phyloP scores from a whole-genome alignment of 305 asterid species.

The Solanum hybrid region DNA sequence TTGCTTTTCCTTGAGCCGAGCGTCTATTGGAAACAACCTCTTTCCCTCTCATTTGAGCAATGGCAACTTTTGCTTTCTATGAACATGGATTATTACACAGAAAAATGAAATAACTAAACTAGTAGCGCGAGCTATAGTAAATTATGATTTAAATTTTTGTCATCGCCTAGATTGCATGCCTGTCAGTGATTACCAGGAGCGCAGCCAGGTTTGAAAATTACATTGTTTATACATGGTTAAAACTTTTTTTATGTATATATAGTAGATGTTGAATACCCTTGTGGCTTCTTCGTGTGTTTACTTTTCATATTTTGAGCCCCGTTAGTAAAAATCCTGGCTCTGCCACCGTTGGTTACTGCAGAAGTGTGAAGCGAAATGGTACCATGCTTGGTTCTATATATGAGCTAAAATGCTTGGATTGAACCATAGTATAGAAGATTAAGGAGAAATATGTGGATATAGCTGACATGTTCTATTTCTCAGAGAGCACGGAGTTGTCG shows the following conservation, averaged over 20 bases:
- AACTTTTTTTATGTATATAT: no score
- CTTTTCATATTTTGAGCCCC: neutral
- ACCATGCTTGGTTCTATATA: neutral
- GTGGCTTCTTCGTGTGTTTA: neutral
- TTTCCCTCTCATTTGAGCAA: neutral
- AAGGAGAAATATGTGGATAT: neutral
- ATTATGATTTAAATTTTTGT: neutral
- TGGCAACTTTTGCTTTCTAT: neutral
- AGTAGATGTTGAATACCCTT: neutral
- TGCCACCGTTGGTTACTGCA: neutral
- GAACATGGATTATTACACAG: neutral
- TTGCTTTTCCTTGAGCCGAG: neutral
- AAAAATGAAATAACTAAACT: neutral
- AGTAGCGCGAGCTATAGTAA: neutral
- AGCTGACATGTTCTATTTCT: conserved; percentile 4
- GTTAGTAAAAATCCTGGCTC: neutral
- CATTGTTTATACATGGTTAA: neutral
- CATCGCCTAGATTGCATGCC: neutral
- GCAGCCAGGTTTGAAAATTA: neutral
- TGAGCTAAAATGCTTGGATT: neutral
- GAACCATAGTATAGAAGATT: neutral
- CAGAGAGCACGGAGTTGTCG: conserved; percentile 94
- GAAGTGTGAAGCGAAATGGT: neutral
- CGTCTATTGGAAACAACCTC: neutral
- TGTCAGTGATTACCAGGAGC: neutral